Evolutionary conservation across 148 eudicot genomes (phyloP), one percentile per base, ranked within the genome.

Genomic region (Chenopodium album): DNA sequence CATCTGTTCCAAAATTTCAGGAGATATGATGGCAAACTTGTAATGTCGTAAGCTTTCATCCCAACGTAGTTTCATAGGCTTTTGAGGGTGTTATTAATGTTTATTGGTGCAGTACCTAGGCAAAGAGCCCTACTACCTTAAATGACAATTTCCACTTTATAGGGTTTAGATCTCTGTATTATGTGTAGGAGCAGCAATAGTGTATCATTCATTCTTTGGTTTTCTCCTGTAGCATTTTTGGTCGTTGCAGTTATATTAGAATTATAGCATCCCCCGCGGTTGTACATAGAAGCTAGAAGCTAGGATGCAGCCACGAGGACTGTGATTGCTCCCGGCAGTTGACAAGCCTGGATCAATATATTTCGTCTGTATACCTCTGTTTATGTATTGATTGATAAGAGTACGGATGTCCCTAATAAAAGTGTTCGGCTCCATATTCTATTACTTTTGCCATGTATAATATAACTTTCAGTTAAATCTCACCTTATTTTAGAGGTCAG

Each of bases 271-370:
- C 17, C 17, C 71, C 19, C 50, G 31, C 56, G 31, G 78, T 81
- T 85, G 87, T 85, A 85, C 78, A 85, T 85, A 81, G 76, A 76
- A 75, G 64, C 68, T 76, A 52, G 73, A 75, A 69, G 44, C 46
- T 81, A 81, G 83, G 63, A 34, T 75, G 79, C 64, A 73, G 79
- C 81, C 31, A 44, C 28, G 46, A 79, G 48, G 16, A 44, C 47
- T 6, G 14, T 47, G 70, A 32, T 70, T 71, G 67, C 72, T 9
- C 72, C 44, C 54, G 26, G 34, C 70, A 56, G 66, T 23, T 32
- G 44, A 37, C 7, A 48, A 80, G 76, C 80, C 78, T 7, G 76
- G 83, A 23, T 71, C 63, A 44, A 75, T 76, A 59, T 71, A 71
- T 26, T 52, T 56, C 62, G 77, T 28, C 80, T 84, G 83, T 84